Evolutionary conservation across 257 asterid genomes (phyloP), one percentile per base, ranked within the genome.

Genomic region (Przewalskia tangutica): DNA sequence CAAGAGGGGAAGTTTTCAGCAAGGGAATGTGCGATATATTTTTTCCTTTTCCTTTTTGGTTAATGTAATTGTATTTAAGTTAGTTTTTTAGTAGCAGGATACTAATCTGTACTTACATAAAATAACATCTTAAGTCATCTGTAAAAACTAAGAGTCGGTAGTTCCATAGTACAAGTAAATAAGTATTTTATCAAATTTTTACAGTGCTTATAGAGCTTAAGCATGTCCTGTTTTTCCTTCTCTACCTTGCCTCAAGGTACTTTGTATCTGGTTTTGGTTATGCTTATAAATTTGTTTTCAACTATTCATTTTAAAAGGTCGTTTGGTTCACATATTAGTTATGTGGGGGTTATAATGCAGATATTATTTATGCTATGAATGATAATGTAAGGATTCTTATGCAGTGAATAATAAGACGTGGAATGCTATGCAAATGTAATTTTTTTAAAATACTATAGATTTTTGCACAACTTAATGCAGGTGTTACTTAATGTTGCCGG

Each of bases 141-240:
- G 79, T 75, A 75, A 75, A 75, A 75, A 27, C 79, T 23, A 23
- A 50, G 46, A 63, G n/a, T 14, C 23, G 14, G 27, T 50, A 75
- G 79, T 75, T 75, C 27, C 27, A 50, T 75, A 7, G 44, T n/a
- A 75, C 63, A 32, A 75, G 79, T 50, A 75, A 75, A 50, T 75
- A 27, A 23, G 27, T 32, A 50, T 75, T 7, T 73, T 48, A 7
- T 50, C 60, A 50, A 50, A 23, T 7, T 50, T 38, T 75, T 50
- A 23, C 60, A 46, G 6, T 70, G 77, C 38, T 70, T 20, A 7
- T 0, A 11, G n/a, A 63, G 10, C 44, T 20, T 18, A 59, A 59
- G 32, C 34, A 18, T 46, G 56, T 46, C 38, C 58, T n/a, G 3
- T 9, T 4, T 4, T 0, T 0, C n/a, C 11, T 2, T 2, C 0